Conservation (phyloP, 2,329 filamentous ascomycete genomes). For the Verticillium nubilum region DNA sequence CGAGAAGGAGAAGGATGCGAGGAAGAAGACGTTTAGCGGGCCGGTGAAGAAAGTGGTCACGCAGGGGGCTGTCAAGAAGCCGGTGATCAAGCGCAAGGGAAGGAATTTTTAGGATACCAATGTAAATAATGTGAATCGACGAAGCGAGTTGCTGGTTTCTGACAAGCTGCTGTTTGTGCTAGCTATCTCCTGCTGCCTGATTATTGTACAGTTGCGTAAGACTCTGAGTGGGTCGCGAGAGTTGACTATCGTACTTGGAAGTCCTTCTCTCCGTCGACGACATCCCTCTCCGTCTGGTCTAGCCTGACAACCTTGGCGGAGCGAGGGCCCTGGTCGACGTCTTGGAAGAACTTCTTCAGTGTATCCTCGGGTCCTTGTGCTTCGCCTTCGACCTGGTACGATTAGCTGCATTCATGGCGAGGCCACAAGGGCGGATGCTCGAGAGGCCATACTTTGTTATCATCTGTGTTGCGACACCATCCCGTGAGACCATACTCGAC, state of each 20-base stretch:
- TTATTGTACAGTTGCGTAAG: not conserved
- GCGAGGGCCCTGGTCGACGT: constrained; percentile 69
- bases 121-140: not conserved
- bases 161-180: not conserved
- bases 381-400: constrained; percentile 75
- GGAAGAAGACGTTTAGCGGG: constrained; percentile 30
- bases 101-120: constrained; percentile 38
- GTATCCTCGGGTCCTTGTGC: constrained; percentile 68
- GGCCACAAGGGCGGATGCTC: not conserved
- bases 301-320: constrained; percentile 69
- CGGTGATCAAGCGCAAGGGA: constrained; percentile 49
- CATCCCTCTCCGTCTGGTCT: constrained; percentile 60
- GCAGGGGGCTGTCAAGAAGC: constrained; percentile 58
- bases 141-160: not conserved
- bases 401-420: not conserved
- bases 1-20: constrained; percentile 40
- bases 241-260: constrained; percentile 48
- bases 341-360: constrained; percentile 65
- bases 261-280: constrained; percentile 59
- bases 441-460: constrained; percentile 43
- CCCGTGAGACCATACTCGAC: constrained; percentile 46
- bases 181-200: not conserved
- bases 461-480: constrained; percentile 55
- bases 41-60: constrained; percentile 50
- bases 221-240: no score